Base-by-base conservation (phyloP, 1,139 yeast genomes). In the Waltiozyma sp. region DNA sequence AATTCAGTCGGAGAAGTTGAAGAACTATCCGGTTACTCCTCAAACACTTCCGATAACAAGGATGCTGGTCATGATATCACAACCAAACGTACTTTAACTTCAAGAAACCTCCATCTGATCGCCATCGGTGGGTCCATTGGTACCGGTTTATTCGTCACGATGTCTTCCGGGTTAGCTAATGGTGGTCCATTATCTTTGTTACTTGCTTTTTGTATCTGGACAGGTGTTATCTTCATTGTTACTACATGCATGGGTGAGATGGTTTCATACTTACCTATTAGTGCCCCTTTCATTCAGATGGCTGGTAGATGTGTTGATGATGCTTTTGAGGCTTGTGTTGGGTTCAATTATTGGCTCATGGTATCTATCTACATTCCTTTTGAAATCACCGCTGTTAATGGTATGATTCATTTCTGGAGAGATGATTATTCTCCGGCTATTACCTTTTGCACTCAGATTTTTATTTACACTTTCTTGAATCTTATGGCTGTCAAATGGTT, bases 351-450 rank as follows among this genome's bases (percentile, higher is more conserved):
- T 60, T 85, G 91, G 89, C 83, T 83, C 60, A 75, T 85, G 19
- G 85, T 94, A 93, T 85, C 87, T 41, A 76, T 82, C 45, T 84
- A 95, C 2, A 83, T 79, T 64, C 88, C 95, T 2, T 75, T 85
- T 50, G 95, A 87, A 63, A 66, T 87, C 44, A 82, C 91, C 24
- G 87, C 87, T 16, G 79, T 83, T 37, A 91, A 93, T 15, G 86
- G 82, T 61, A 74, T 86, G 41, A 75, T 86, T 47, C 69, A 78
- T 56, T 80, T 71, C 54, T 86, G 95, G 95, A 82, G 89, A 2
- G 66, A 65, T 49, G 71, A 72, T 2, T 89, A 84, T 18, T 93
- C 94, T 7, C 62, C 78, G 41, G 63, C 66, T 16, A 69, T 63
- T 14, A 80, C 86, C 38, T 82, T 83, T 54, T 78, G 75, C 64